phyloP scores from a whole-genome alignment of 495 filamentous ascomycete species.

The Neurospora sp. region DNA sequence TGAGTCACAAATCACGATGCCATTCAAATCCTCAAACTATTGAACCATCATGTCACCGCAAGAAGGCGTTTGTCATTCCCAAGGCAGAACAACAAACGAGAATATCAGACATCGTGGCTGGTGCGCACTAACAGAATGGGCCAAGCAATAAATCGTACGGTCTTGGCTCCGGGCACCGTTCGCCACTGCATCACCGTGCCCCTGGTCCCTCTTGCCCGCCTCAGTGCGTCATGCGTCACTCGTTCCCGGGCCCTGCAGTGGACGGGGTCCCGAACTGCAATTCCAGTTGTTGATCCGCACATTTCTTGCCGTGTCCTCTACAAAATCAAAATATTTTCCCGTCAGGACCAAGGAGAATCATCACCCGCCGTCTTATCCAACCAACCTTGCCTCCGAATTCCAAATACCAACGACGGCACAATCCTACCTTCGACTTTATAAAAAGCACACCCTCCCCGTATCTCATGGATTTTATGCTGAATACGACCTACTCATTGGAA shows the following conservation, averaged over 20 bases:
- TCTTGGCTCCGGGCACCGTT: background rate
- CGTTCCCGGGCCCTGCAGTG: background rate
- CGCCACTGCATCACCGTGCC: background rate
- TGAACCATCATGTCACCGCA: background rate
- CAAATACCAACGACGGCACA: background rate
- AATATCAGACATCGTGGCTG: background rate
- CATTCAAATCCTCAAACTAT: background rate
- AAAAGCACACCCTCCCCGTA: background rate
- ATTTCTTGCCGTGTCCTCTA: background rate
- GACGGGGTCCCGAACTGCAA: background rate
- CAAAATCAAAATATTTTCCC: background rate
- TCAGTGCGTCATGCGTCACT: background rate
- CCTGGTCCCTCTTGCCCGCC: background rate
- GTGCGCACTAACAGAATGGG: background rate
- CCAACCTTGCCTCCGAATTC: background rate
- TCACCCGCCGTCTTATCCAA: background rate
- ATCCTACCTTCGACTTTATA: background rate
- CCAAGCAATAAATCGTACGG: background rate
- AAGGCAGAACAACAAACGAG: background rate
- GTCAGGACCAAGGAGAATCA: background rate
- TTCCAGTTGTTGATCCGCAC: background rate
- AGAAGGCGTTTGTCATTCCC: background rate
- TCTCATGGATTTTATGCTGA: constrained; percentile 17
- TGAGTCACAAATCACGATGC: background rate
- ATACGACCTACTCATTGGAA: background rate